A percentile compares a stretch with the other conserved stretches of the same genome.
phyloP scores from a whole-genome alignment of 208 protist genomes.

The Endotrypanum monterogeii region DNA sequence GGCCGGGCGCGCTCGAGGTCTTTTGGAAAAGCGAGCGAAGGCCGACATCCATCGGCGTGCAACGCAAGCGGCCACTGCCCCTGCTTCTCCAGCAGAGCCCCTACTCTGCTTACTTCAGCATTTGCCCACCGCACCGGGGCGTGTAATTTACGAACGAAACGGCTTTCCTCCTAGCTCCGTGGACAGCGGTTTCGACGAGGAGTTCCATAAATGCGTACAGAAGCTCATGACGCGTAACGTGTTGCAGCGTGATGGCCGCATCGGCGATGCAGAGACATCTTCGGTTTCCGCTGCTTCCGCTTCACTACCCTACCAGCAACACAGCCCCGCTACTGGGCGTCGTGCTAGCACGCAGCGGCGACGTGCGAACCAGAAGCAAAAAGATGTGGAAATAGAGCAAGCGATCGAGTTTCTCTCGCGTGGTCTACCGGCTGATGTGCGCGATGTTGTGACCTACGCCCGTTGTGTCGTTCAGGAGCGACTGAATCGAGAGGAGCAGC shows the following conservation, averaged over 20 bases:
- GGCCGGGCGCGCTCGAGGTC: not conserved
- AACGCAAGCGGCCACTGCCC: constrained; percentile 7
- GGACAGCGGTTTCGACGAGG: constrained; percentile 44
- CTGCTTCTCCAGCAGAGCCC: constrained; percentile 10
- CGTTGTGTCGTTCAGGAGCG: constrained; percentile 16
- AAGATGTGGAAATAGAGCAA: not conserved
- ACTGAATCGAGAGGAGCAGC: constrained; percentile 5
- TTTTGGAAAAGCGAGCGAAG: not conserved
- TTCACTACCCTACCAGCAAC: not conserved
- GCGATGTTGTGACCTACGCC: constrained; percentile 29
- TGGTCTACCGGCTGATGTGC: constrained; percentile 18
- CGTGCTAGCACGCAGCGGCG: not conserved
- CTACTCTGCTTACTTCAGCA: constrained; percentile 15
- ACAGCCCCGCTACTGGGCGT: not conserved
- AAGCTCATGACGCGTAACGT: constrained; percentile 37
- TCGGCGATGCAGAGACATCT: not conserved
- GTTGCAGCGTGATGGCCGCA: constrained; percentile 34
- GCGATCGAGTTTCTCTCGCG: not conserved
- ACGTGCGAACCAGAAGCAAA: not conserved
- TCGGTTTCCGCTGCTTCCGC: not conserved
- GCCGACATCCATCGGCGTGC: constrained; percentile 3
- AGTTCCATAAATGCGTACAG: constrained; percentile 38
- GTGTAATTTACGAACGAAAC: constrained; percentile 54
- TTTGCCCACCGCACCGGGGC: constrained; percentile 28
- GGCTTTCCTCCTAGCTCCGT: constrained; percentile 39